phyloP scores from a whole-genome alignment of 1,284 basidiomycete genomes.

The Flammula alnicola region DNA sequence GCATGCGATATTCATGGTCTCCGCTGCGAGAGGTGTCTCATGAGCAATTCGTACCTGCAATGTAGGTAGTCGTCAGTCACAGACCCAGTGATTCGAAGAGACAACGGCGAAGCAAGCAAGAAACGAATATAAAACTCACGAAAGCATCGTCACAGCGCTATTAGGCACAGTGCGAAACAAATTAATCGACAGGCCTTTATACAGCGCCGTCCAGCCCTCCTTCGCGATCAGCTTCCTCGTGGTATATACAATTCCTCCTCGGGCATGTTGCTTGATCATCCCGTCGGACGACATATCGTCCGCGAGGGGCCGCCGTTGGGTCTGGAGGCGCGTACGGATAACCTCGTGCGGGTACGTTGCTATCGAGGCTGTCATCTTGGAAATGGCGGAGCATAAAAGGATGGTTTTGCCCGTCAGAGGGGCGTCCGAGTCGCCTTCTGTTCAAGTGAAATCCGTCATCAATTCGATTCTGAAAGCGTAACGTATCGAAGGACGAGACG shows the following conservation, averaged over 20 bases:
- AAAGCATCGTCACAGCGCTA: slow-evolving; percentile 92
- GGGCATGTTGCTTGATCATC: slow-evolving; percentile 54
- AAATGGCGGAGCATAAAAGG: slow-evolving; percentile 83
- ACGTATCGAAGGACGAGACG: no score
- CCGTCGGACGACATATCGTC: slow-evolving; percentile 61
- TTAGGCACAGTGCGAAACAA: slow-evolving; percentile 92
- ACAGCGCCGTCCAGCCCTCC: slow-evolving; percentile 87
- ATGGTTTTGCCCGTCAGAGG: slow-evolving; percentile 75
- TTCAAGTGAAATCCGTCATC: slow-evolving; percentile 3
- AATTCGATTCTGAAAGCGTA: slow-evolving; percentile 1
- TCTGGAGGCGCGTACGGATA: slow-evolving; percentile 89
- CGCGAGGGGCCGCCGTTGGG: slow-evolving; percentile 68
- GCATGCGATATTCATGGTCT: no score
- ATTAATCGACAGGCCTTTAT: slow-evolving; percentile 91
- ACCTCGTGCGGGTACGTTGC: slow-evolving; percentile 97
- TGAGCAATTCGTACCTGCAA: slow-evolving; percentile 66
- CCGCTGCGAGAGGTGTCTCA: slow-evolving; percentile 58
- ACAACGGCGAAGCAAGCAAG: neutral
- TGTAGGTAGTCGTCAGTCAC: neutral
- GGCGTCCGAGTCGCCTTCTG: slow-evolving; percentile 58
- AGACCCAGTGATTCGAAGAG: slow-evolving; percentile 5
- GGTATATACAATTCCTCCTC: slow-evolving; percentile 73
- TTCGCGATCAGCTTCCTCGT: slow-evolving; percentile 73
- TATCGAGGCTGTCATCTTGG: slow-evolving; percentile 94
- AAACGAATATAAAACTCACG: slow-evolving; percentile 63